Conservation (phyloP, 805 yeast genomes). For the Aciculoconidium aculeatum region DNA sequence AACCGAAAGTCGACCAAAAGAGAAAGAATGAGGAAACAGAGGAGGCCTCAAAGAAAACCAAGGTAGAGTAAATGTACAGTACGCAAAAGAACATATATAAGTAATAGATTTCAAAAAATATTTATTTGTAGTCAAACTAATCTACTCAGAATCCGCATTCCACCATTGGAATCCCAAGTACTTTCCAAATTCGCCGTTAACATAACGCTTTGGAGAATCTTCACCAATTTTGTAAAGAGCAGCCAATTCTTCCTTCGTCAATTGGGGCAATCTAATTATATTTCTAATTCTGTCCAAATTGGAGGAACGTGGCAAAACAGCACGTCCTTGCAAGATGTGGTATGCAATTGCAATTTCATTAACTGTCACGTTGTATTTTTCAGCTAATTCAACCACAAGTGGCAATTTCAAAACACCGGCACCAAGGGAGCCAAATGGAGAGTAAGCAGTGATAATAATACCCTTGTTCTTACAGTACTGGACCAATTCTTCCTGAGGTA, state of each 20-base stretch:
- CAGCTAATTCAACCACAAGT: constrained; percentile 45
- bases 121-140: neutral
- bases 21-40: constrained; percentile 4
- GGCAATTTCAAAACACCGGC: constrained; percentile 58
- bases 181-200: constrained; percentile 30
- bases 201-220: constrained; percentile 25
- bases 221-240: constrained; percentile 26
- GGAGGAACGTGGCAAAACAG: constrained; percentile 64
- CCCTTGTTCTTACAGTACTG: constrained; percentile 31
- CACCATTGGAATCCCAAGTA: constrained; percentile 34
- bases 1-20: constrained; percentile 1
- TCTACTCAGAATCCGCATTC: constrained; percentile 9
- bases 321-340: constrained; percentile 53
- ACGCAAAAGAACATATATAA: neutral
- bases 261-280: constrained; percentile 28
- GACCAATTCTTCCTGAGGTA: constrained; percentile 35
- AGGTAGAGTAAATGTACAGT: constrained; percentile 1
- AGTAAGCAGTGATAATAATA: constrained; percentile 46
- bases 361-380: constrained; percentile 46
- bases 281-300: constrained; percentile 55
- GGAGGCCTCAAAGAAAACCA: constrained; percentile 1
- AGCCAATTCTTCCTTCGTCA: constrained; percentile 32
- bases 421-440: constrained; percentile 61
- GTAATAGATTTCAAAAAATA: too few species aligned
- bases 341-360: constrained; percentile 60